Evolutionary conservation across 306 rosid species (phyloP).

Genomic region (Medicago arabica): DNA sequence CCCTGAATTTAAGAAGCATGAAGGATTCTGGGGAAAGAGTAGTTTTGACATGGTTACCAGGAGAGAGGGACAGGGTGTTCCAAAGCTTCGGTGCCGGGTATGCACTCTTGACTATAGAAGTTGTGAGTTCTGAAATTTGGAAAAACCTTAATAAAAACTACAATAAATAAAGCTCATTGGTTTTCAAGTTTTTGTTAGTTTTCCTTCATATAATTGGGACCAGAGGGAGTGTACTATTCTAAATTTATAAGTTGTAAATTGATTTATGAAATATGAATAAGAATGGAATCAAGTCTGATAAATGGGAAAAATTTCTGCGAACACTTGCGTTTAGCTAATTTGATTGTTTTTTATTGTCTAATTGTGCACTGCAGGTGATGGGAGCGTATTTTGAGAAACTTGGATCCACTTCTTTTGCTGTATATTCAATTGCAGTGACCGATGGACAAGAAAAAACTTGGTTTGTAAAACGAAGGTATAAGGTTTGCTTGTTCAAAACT

Average conservation of each 20-base stretch:
- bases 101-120: conserved; percentile 42
- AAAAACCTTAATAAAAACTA: neutral
- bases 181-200: too few species aligned
- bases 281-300: conserved; percentile 12
- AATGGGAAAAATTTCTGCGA: neutral
- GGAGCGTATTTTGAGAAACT: conserved; percentile 98
- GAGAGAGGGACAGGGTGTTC: conserved; percentile 65
- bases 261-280: conserved; percentile 3
- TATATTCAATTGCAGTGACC: conserved; percentile 92
- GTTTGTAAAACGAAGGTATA: conserved; percentile 94
- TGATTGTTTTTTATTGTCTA: conserved; percentile 32
- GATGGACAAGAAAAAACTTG: conserved; percentile 85
- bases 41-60: conserved; percentile 55
- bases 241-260: neutral
- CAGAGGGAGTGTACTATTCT: too few species aligned
- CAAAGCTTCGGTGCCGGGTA: conserved; percentile 92
- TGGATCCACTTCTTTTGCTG: conserved; percentile 97
- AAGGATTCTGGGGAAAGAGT: conserved; percentile 53
- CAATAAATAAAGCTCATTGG: too few species aligned
- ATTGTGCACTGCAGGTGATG: conserved; percentile 68
- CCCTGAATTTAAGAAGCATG: conserved; percentile 58
- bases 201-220: too few species aligned
- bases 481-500: conserved; percentile 27
- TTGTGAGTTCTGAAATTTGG: conserved; percentile 5
- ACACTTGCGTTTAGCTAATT: conserved; percentile 29